These are phyloP conservation scores for Endocladia muricata DNA, from an alignment of 31 red algal species.

Conservation along the genomic window DNA sequence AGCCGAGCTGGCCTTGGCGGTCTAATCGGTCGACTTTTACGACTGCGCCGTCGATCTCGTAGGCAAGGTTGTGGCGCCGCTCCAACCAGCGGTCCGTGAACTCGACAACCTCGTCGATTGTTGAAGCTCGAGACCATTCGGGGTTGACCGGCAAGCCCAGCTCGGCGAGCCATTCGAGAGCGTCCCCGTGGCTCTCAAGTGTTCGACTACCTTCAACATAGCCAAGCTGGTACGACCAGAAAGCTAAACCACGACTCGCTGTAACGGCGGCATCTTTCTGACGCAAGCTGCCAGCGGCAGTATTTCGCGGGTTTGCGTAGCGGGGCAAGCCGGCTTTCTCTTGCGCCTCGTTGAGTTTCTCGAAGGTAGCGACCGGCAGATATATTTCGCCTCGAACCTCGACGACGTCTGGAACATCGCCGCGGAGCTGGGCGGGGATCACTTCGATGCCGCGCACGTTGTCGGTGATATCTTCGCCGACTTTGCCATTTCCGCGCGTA, in stretches of 20 bases:
- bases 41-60: slow-evolving; percentile 44
- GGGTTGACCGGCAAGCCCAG: too few relatives aligned
- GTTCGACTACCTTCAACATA: slow-evolving; percentile 27
- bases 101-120: slow-evolving; percentile 18
- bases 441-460: slow-evolving; percentile 40
- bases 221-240: too few relatives aligned
- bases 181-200: slow-evolving; percentile 22
- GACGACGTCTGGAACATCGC: background rate
- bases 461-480: slow-evolving; percentile 40
- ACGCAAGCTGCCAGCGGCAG: slow-evolving; percentile 45
- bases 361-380: slow-evolving; percentile 2
- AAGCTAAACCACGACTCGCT: slow-evolving; percentile 15
- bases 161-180: slow-evolving; percentile 11
- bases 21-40: slow-evolving; percentile 38
- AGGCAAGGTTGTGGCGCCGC: too few relatives aligned
- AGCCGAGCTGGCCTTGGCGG: slow-evolving; percentile 14
- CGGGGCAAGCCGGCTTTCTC: background rate
- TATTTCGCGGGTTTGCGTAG: slow-evolving; percentile 52
- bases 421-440: slow-evolving; percentile 1
- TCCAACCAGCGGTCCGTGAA: too few relatives aligned
- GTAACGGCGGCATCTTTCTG: slow-evolving; percentile 24
- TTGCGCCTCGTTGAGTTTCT: slow-evolving; percentile 9
- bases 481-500: slow-evolving; percentile 48
- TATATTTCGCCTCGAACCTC: slow-evolving; percentile 38
- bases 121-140: slow-evolving; percentile 14